These are phyloP conservation scores for Sicyos baderoa DNA, from an alignment of 306 rosid genomes.

Conservation along the genomic window DNA sequence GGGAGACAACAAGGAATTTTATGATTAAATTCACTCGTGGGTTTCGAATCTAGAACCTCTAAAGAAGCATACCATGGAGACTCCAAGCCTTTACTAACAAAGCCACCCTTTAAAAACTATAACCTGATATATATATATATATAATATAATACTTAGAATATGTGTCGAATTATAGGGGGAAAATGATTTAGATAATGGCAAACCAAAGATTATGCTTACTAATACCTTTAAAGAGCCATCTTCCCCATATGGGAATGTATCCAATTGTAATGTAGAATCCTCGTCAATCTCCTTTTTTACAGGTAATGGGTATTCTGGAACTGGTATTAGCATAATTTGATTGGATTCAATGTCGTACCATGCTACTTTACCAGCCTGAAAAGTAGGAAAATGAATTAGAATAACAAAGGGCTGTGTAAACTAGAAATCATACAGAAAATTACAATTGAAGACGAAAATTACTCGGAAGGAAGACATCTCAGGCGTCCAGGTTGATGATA, in stretches of 20 bases:
- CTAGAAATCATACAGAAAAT: conserved; percentile 13
- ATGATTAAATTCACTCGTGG: too few relatives aligned
- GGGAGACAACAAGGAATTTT: too few relatives aligned
- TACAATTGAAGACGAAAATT: conserved; percentile 27
- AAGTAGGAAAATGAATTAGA: conserved; percentile 25
- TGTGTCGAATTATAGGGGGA: not conserved
- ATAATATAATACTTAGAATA: not conserved
- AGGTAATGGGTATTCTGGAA: conserved; percentile 63
- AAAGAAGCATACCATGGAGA: too few relatives aligned
- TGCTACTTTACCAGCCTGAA: conserved; percentile 66
- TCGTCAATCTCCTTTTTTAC: conserved; percentile 44
- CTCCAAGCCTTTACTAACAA: too few relatives aligned
- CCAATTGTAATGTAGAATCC: conserved; percentile 36
- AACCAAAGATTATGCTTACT: not conserved
- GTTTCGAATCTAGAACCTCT: too few relatives aligned
- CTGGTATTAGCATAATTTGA: conserved; percentile 45
- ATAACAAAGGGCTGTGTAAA: conserved; percentile 15
- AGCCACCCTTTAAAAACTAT: too few relatives aligned
- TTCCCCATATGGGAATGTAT: conserved; percentile 52
- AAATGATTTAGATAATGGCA: not conserved
- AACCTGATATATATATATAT: not conserved
- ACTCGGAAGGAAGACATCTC: conserved; percentile 84
- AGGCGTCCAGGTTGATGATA: conserved; percentile 85
- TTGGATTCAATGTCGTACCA: conserved; percentile 42
- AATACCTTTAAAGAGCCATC: conserved; percentile 87